Base-by-base conservation (phyloP, 371 early-diverging fungal species). In the Gilbertella persicaria region DNA sequence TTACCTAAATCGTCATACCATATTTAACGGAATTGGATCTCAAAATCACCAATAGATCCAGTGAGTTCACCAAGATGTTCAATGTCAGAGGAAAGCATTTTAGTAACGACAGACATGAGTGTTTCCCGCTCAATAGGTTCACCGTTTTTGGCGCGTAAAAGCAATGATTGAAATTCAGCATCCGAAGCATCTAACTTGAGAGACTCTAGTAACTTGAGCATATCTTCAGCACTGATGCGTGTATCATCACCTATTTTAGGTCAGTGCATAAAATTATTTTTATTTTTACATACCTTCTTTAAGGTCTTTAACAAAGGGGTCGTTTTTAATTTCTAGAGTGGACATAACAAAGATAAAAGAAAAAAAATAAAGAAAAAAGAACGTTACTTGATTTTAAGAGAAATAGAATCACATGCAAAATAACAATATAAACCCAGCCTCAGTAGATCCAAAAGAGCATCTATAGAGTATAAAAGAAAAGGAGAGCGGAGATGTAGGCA, bases 61-160 rank as follows among this genome's bases (percentile, higher is more conserved):
- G 35, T 42, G 14, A 62, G 39, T 36, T 62, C 62, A n/a, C 38
- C 39, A n/a, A 62, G 28, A 17, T 57, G 49, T n/a, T 56, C 20
- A 12, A 26, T 36, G 42, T 62, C 56, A 16, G 50, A 43, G 17
- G 50, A 39, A 17, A 57, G 25, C 23, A 62, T 38, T 9, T 36
- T 20, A 3, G 52, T 23, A n/a, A 62, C 47, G 19, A 45, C 24
- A 19, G 20, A 35, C 45, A 57, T 56, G 12, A 66, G 23, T 8
- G 42, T 30, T 16, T 66, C 62, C 26, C 57, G 62, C 29, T 66
- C 62, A 24, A 66, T 39, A 17, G 45, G 21, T 38, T 66, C 50
- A 10, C 66, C 66, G 12, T 53, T 53, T 26, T 66, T 56, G 28
- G 62, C 66, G 23, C 37, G 40, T 21, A 42, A 19, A 8, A 52